Base-by-base conservation (phyloP, 768 basidiomycete genomes). In the Lactarius pseudohatsudake region DNA sequence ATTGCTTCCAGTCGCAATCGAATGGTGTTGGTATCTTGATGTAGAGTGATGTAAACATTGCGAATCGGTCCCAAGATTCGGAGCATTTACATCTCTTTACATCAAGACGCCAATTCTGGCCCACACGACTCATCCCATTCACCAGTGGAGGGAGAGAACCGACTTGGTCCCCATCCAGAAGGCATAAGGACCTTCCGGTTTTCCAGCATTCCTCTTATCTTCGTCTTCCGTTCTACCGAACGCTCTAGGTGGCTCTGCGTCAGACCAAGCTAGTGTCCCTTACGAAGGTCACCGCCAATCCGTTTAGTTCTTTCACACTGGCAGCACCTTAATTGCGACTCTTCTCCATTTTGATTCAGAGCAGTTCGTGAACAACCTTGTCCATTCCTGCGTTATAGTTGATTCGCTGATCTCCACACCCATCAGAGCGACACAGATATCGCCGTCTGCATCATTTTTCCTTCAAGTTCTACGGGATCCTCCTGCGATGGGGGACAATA, bases 221-320 rank as follows among this genome's bases (percentile, higher is more conserved):
- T n/a, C 43, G 43, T 45, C 20, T n/a, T 45, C 20, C 43, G 43
- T 45, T 45, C 18, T n/a, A 45, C 9, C 9, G 22, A 57, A 69
- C 18, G 59, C 40, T n/a, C 16, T 18, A 0, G 56, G 65, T 32
- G 15, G 56, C n/a, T 66, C 60, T 3, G 45, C 36, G 7, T 62
- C 65, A 4, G 56, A 57, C 53, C 61, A 22, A 4, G 56, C 36
- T 15, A 62, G 62, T 6, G 50, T 66, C 26, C 36, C 65, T 66
- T 2, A n/a, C 61, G 1, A 16, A 38, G 4, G 47, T 45, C n/a
- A 57, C 60, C 22, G 16, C 57, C 40, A 56, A 66, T 58, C 65
- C 60, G 45, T 56, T 66, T 7, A 62, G 60, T 50, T 54, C 56
- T 13, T 56, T 66, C 5, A 15, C 38, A 40, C 56, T 62, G n/a